Evolutionary conservation across 1,284 basidiomycete species (phyloP).

Genomic region (Waitea zeae): DNA sequence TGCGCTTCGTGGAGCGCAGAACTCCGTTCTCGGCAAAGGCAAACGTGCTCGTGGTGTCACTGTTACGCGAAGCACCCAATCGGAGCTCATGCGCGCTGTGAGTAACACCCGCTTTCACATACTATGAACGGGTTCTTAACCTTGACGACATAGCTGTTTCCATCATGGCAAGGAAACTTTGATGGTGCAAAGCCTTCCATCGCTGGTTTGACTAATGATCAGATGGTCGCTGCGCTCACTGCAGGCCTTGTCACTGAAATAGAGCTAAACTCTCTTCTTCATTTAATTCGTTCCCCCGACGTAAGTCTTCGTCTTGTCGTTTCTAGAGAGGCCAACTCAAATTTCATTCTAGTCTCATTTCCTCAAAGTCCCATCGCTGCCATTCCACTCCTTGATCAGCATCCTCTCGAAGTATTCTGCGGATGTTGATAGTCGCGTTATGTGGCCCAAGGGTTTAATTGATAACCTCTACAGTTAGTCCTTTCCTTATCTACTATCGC

Average conservation of each 20-base stretch:
- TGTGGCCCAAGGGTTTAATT: slow-evolving; percentile 40
- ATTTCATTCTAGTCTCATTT: slow-evolving; percentile 45
- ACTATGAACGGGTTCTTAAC: background rate
- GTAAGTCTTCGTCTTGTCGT: slow-evolving; percentile 20
- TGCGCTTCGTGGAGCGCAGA: slow-evolving; percentile 44
- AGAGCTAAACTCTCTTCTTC: slow-evolving; percentile 44
- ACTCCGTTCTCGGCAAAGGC: slow-evolving; percentile 55
- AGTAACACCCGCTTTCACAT: slow-evolving; percentile 11
- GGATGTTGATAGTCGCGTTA: slow-evolving; percentile 52
- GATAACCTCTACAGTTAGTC: slow-evolving; percentile 48
- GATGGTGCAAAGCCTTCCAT: slow-evolving; percentile 48
- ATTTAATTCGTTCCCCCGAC: slow-evolving; percentile 58
- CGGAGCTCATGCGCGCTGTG: slow-evolving; percentile 63
- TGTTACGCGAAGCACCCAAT: slow-evolving; percentile 57
- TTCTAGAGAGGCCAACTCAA: slow-evolving; percentile 3
- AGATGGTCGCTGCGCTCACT: slow-evolving; percentile 35
- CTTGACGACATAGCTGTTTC: slow-evolving; percentile 37
- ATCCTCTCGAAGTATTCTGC: slow-evolving; percentile 58
- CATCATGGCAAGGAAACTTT: slow-evolving; percentile 62
- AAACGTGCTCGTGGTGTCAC: slow-evolving; percentile 64
- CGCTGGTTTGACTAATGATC: slow-evolving; percentile 35
- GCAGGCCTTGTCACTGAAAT: slow-evolving; percentile 43
- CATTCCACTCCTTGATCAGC: slow-evolving; percentile 57
- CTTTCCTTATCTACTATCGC: slow-evolving; percentile 6
- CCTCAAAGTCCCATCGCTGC: slow-evolving; percentile 63